Evolutionary conservation across 1,139 yeast genomes (phyloP).

Genomic region (Candida buenavistaensis): DNA sequence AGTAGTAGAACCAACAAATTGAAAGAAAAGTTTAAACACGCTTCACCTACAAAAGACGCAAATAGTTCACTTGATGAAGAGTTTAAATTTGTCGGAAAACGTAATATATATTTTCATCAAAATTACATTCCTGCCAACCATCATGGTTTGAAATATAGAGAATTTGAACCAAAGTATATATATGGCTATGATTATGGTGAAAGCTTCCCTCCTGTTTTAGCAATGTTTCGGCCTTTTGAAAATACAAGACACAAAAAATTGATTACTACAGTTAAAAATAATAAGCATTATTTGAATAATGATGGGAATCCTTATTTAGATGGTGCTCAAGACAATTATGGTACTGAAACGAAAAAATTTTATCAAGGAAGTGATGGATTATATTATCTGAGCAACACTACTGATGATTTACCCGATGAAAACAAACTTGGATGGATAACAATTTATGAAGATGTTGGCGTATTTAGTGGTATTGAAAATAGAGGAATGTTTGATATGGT

Average conservation of each 20-base stretch:
- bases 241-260: constrained; percentile 42
- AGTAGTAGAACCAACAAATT: constrained; percentile 20
- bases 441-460: constrained; percentile 46
- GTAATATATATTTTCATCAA: constrained; percentile 33
- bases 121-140: constrained; percentile 19
- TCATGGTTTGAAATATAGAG: constrained; percentile 15
- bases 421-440: constrained; percentile 66
- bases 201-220: constrained; percentile 42
- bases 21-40: constrained; percentile 15
- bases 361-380: constrained; percentile 60
- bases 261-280: constrained; percentile 23
- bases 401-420: constrained; percentile 61
- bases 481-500: constrained; percentile 56
- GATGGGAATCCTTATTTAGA: constrained; percentile 21
- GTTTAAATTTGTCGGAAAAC: constrained; percentile 26
- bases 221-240: constrained; percentile 57
- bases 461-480: constrained; percentile 21
- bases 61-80: constrained; percentile 16
- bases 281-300: constrained; percentile 11
- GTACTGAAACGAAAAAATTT: constrained; percentile 34
- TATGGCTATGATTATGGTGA: constrained; percentile 27
- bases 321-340: constrained; percentile 24
- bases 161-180: constrained; percentile 26
- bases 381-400: constrained; percentile 40
- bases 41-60: constrained; percentile 4